Percentiles rank a stretch among this genome's conserved stretches.
These are phyloP conservation scores for Cicer arietinum DNA, from an alignment of 306 rosid genomes.

Conservation along the genomic window DNA sequence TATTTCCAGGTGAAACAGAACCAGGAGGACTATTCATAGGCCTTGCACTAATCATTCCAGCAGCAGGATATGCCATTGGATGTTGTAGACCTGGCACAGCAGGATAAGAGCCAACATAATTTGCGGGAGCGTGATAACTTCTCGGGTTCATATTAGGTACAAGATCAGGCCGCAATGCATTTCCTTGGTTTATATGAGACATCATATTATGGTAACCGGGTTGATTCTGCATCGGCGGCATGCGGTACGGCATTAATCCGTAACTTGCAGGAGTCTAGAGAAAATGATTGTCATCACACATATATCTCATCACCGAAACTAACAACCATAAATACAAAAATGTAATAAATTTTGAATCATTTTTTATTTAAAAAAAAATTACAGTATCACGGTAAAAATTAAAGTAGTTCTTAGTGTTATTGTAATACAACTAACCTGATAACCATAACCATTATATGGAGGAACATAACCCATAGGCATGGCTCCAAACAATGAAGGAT, in stretches of 20 bases:
- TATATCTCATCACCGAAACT: conserved; percentile 23
- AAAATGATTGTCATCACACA: conserved; percentile 41
- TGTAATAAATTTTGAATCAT: conserved; percentile 18
- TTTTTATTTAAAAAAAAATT: not conserved
- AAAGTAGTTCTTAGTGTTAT: not conserved
- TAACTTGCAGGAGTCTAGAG: conserved; percentile 82
- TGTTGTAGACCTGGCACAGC: conserved; percentile 85
- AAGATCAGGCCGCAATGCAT: conserved; percentile 75
- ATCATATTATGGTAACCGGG: conserved; percentile 88
- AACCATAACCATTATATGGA: conserved; percentile 91
- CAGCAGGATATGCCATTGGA: conserved; percentile 80
- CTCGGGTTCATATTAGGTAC: conserved; percentile 71
- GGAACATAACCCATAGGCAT: conserved; percentile 90
- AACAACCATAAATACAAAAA: conserved; percentile 19
- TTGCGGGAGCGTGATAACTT: conserved; percentile 74
- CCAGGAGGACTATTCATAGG: conserved; percentile 75
- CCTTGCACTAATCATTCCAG: conserved; percentile 82
- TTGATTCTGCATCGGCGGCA: conserved; percentile 92
- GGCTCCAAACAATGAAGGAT: conserved; percentile 90
- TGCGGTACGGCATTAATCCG: conserved; percentile 87
- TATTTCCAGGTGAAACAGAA: conserved; percentile 66
- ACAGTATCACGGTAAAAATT: conserved; percentile 7
- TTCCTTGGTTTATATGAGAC: conserved; percentile 86
- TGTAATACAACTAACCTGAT: conserved; percentile 67
- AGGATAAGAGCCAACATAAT: conserved; percentile 81